Percentiles rank a stretch among this genome's conserved stretches.
phyloP scores from a whole-genome alignment of 2,329 filamentous ascomycete species.

The Colletotrichum tropicicola region DNA sequence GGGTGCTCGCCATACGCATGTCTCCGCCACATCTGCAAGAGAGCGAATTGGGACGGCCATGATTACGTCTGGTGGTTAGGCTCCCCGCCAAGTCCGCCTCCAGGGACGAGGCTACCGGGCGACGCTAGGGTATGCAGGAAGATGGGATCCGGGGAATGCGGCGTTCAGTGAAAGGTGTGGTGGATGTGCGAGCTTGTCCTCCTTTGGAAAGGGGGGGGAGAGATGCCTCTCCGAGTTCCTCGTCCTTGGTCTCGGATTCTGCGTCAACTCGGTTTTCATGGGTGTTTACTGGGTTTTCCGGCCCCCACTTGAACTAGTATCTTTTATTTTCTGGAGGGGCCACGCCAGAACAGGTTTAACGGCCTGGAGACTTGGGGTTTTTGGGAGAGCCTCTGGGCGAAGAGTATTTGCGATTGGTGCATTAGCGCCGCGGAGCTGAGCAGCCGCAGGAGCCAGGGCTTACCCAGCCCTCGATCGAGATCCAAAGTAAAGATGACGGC shows the following conservation, averaged over 20 bases:
- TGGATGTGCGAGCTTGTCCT: background rate
- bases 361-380: background rate
- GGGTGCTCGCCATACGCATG: slow-evolving; percentile 8
- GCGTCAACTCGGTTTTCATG: slow-evolving; percentile 14
- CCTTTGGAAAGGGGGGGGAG: background rate
- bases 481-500: background rate
- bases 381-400: background rate
- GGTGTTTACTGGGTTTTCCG: background rate
- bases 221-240: background rate
- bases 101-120: slow-evolving; percentile 3
- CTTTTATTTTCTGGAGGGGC: background rate
- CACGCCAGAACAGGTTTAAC: background rate
- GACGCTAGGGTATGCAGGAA: slow-evolving; percentile 25
- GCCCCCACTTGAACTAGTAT: background rate
- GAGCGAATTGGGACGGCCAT: slow-evolving; percentile 7
- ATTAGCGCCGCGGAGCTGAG: slow-evolving; percentile 17
- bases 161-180: background rate
- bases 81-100: background rate
- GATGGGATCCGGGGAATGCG: slow-evolving; percentile 28
- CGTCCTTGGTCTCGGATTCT: slow-evolving; percentile 21
- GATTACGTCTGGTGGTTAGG: background rate
- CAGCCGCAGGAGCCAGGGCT: background rate
- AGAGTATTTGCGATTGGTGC: slow-evolving; percentile 10
- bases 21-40: slow-evolving; percentile 22
- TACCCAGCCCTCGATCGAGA: slow-evolving; percentile 7